Conservation (phyloP, 371 early-diverging fungal genomes). For the Mortierella sp. region DNA sequence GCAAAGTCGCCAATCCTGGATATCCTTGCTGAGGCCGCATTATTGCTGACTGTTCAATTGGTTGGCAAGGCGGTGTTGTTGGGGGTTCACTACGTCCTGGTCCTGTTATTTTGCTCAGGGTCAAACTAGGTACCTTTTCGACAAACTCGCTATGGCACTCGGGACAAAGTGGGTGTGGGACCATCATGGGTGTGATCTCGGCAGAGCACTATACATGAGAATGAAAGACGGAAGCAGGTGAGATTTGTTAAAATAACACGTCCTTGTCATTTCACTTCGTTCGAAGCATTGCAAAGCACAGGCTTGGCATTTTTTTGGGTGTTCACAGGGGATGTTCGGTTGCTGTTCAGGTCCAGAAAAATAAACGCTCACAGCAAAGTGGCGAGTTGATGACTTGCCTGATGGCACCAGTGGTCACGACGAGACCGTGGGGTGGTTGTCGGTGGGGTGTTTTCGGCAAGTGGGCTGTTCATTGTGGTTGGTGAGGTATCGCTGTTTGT, state of each 20-base stretch:
- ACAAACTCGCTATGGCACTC: conserved; percentile 74
- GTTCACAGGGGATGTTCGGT: no score
- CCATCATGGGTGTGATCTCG: conserved; percentile 58
- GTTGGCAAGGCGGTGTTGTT: not conserved
- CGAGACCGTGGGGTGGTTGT: conserved; percentile 20
- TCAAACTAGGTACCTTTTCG: conserved; percentile 64
- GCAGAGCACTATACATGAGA: conserved; percentile 32
- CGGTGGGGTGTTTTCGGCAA: conserved; percentile 4
- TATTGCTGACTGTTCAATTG: not conserved
- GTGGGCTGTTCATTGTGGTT: conserved; percentile 4
- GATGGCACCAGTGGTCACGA: conserved; percentile 47
- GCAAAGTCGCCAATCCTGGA: not conserved
- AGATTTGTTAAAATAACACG: conserved; percentile 27
- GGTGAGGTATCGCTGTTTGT: not conserved
- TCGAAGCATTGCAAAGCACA: not conserved
- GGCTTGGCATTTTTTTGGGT: not conserved
- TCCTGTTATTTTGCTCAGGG: not conserved
- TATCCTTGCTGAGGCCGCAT: not conserved
- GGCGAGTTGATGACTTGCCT: conserved; percentile 18
- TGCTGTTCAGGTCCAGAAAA: not conserved
- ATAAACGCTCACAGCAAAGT: not conserved
- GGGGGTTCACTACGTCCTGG: not conserved
- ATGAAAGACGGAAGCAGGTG: not conserved
- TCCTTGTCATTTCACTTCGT: conserved; percentile 2
- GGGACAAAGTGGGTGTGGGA: conserved; percentile 73